These are phyloP conservation scores for Glycyrrhiza uralensis DNA, from an alignment of 306 rosid species.

Conservation along the genomic window DNA sequence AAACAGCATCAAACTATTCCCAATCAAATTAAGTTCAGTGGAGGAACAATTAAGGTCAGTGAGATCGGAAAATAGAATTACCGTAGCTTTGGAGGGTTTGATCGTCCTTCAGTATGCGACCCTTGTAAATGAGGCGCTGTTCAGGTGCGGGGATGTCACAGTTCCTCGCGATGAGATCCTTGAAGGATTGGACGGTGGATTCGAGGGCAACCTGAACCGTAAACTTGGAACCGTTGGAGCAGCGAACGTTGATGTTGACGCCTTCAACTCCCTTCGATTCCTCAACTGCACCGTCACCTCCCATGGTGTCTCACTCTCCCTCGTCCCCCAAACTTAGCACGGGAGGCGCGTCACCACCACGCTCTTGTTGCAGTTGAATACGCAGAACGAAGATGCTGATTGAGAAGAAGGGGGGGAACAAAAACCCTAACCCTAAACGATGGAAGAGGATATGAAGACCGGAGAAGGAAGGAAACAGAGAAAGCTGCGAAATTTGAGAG, in stretches of 20 bases:
- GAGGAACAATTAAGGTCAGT: background rate
- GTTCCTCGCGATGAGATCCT: constrained; percentile 48
- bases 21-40: background rate
- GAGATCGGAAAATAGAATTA: constrained; percentile 39
- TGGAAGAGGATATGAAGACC: background rate
- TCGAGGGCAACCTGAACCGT: constrained; percentile 52
- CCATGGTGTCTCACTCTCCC: constrained; percentile 26
- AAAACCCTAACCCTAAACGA: constrained; percentile 31
- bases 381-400: background rate
- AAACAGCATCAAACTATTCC: constrained; percentile 3
- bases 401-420: background rate
- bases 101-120: constrained; percentile 81
- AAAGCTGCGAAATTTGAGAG: background rate
- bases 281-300: constrained; percentile 52
- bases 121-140: constrained; percentile 86
- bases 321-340: background rate
- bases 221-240: constrained; percentile 72
- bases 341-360: constrained; percentile 30
- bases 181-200: constrained; percentile 58
- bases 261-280: constrained; percentile 31
- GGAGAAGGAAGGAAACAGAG: background rate
- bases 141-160: constrained; percentile 64
- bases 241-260: constrained; percentile 58
- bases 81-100: constrained; percentile 78
- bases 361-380: too few species aligned